Evolutionary conservation across 495 filamentous ascomycete genomes (phyloP).

Genomic region (Bacidia rubella): DNA sequence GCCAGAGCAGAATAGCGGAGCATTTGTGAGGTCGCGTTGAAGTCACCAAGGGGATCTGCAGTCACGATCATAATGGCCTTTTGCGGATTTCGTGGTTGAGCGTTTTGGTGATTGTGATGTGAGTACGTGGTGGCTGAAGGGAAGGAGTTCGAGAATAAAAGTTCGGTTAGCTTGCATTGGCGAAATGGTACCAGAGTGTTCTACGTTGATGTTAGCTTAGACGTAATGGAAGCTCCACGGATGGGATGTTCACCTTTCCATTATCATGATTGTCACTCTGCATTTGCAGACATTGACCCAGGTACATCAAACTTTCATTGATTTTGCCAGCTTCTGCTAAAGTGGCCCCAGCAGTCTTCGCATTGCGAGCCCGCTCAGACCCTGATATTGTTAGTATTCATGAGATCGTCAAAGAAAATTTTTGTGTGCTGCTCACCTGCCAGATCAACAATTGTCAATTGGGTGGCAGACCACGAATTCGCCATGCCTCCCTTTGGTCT

Average conservation of each 20-base stretch:
- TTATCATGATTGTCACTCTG: constrained; percentile 66
- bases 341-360: constrained; percentile 85
- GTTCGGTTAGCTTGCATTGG: constrained; percentile 92
- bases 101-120: constrained; percentile 24
- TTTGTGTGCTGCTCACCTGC: constrained; percentile 47
- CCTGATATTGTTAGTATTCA: constrained; percentile 24
- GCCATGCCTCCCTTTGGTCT: constrained; percentile 41
- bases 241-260: constrained; percentile 46
- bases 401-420: background rate
- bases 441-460: constrained; percentile 81
- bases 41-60: constrained; percentile 85
- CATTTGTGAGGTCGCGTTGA: constrained; percentile 93
- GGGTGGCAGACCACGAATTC: constrained; percentile 61
- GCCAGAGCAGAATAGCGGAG: constrained; percentile 89
- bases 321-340: constrained; percentile 94
- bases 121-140: constrained; percentile 41
- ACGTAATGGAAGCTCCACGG: background rate
- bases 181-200: constrained; percentile 77
- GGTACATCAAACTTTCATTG: constrained; percentile 94
- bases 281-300: constrained; percentile 94
- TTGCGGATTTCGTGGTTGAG: constrained; percentile 45
- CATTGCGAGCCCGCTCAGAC: constrained; percentile 82
- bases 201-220: constrained; percentile 24
- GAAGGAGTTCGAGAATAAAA: constrained; percentile 92
- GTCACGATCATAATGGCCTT: constrained; percentile 94